Base-by-base conservation (phyloP, 495 filamentous ascomycete species). In the Xylaria castorea region DNA sequence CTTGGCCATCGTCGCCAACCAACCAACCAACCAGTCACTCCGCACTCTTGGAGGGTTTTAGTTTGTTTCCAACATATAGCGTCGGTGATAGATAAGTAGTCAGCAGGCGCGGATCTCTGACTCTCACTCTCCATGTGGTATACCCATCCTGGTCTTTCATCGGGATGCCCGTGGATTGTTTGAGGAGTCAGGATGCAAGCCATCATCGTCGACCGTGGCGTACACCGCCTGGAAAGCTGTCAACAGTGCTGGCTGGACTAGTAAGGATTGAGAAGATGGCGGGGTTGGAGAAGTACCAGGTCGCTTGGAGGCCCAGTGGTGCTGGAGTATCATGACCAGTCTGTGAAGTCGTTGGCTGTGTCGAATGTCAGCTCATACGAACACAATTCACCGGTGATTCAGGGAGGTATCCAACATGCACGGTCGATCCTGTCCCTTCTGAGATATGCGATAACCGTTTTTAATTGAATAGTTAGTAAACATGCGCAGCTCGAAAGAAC, bases 131-230 rank as follows among this genome's bases (percentile, higher is more conserved):
- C 25, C 1, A 61, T 61, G 32, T 38, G 38, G 42, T 30, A 42
- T 65, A 27, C 32, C 22, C 16, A 65, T 50, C 62, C 62, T 34
- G 40, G 62, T 48, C 25, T 65, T 65, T 32, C 22, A 48, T 50
- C 62, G 62, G 62, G 40, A 20, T 65, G 42, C 42, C 62, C 62
- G 62, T 65, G 62, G 16, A 40, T 18, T 48, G 48, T 34, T 65
- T 27, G 58, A 61, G 34, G 58, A n/a, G 58, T 61, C 7, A 22
- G 18, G 32, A 61, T 61, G 58, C 32, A 61, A 38, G 34, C 58
- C 58, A 40, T 61, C 32, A 20, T 9, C 58, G 34, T 61, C 58
- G 18, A 36, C 57, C 27, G 44, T 34, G 25, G 42, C 44, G 20
- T 53, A 67, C 64, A 46, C 64, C 64, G 64, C 64, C 46, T 51